phyloP scores from a whole-genome alignment of 78 protist genomes.

The Dictyostelium intermedium region DNA sequence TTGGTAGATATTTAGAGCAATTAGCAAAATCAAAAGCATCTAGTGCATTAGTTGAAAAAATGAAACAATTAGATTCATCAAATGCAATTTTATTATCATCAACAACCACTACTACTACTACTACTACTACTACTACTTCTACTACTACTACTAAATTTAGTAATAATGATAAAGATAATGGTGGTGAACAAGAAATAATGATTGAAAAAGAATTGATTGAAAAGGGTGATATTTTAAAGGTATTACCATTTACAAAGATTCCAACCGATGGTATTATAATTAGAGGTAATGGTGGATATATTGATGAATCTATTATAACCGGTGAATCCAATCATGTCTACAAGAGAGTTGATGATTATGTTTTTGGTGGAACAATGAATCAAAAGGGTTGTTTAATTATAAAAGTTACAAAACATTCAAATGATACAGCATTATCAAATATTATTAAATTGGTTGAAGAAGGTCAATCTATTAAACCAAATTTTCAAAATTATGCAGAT shows the following conservation, averaged over 20 bases:
- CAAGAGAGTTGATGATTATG: constrained; percentile 76
- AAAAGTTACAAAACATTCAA: constrained; percentile 71
- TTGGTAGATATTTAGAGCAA: constrained; percentile 92
- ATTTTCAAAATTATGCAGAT: constrained; percentile 87
- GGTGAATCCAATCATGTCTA: constrained; percentile 86
- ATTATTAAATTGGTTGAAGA: constrained; percentile 88
- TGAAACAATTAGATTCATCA: constrained; percentile 75
- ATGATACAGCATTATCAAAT: constrained; percentile 77
- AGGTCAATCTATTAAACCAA: constrained; percentile 87
- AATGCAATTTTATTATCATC: constrained; percentile 29
- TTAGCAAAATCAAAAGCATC: constrained; percentile 92
- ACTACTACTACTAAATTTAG: too few relatives aligned
- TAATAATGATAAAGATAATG: neutral
- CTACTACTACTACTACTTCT: too few relatives aligned
- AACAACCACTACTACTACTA: too few relatives aligned
- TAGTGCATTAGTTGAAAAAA: constrained; percentile 67
- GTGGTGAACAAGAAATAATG: neutral
- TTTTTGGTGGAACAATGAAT: constrained; percentile 93
- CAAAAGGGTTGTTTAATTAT: constrained; percentile 31
- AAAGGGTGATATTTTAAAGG: constrained; percentile 80
- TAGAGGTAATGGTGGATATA: neutral
- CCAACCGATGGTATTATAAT: constrained; percentile 84
- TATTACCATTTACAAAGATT: constrained; percentile 35
- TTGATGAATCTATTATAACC: constrained; percentile 95
- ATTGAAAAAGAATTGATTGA: constrained; percentile 40